Base-by-base conservation (phyloP, 495 filamentous ascomycete genomes). In the Tetracladium setigerum region DNA sequence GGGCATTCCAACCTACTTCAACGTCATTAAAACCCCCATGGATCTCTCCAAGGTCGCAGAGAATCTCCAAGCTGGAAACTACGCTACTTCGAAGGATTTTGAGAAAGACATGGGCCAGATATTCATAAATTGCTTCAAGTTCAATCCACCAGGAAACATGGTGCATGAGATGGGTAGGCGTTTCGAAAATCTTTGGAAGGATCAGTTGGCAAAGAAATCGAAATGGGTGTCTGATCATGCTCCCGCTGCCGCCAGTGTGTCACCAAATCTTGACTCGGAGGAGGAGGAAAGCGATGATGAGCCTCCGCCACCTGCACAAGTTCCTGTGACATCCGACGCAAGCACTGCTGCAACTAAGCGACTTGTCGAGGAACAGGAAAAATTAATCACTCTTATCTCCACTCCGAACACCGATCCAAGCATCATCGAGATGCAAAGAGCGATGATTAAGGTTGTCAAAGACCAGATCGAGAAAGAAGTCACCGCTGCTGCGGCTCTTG, bases 21-120 rank as follows among this genome's bases (percentile, higher is more conserved):
- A 83, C 55, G 67, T 97, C 54, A 86, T 98, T 65, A 96, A 94
- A 69, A 86, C 89, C 58, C 92, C 92, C 2, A 98, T 97, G 92
- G 92, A 98, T 57, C 68, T 98, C 18, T 67, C 72, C 2, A 96
- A 88, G 9, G 80, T 94, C 54, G 66, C 72, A 44, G 66, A 70
- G 41, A 95, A 95, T 64, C 72, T 95, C 16, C 78, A 80, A 45
- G 71, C 76, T 6, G 89, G 89, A n/a, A 78, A 86, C 41, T 97
- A 96, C 58, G 76, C 82, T 54, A 87, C 73, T 42, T 76, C 82
- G 5, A 86, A 86, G 62, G 92, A 97, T 31, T 87, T 98, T 53
- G 84, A 95, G 53, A 67, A 66, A 33, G 91, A 98, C 60, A 76
- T 95, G 38, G 76, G 76, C 16, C 74, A 86, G 38, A 91, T 98